phyloP scores from a whole-genome alignment of 1,284 basidiomycete species.

The Trichosporon asahii region DNA sequence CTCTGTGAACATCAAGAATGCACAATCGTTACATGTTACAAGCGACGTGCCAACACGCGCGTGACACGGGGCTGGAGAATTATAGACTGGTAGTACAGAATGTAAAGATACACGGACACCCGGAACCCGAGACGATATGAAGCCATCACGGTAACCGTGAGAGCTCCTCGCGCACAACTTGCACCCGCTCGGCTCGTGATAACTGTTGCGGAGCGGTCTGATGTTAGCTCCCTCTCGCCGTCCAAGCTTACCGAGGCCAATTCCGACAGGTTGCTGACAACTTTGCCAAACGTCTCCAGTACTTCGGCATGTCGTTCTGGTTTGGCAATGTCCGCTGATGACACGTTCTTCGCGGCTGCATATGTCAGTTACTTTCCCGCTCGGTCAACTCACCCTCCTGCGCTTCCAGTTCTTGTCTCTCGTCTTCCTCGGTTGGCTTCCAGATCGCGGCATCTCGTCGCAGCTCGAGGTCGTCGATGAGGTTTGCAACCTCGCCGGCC shows the following conservation, averaged over 20 bases:
- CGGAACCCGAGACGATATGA: background rate
- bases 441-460: slow-evolving; percentile 54
- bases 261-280: slow-evolving; percentile 36
- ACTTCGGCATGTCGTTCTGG: slow-evolving; percentile 42
- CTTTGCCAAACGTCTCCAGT: slow-evolving; percentile 33
- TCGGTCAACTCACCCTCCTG: background rate
- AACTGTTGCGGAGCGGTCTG: slow-evolving; percentile 45
- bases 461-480: slow-evolving; percentile 56
- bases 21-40: background rate
- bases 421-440: slow-evolving; percentile 35
- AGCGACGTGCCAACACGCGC: background rate
- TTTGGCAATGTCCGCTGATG: slow-evolving; percentile 27
- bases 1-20: background rate
- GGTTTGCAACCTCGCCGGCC: slow-evolving; percentile 58
- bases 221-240: background rate
- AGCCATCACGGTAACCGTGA: slow-evolving; percentile 13
- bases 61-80: background rate
- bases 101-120: background rate
- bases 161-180: slow-evolving; percentile 47
- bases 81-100: slow-evolving; percentile 4
- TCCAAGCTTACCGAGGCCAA: slow-evolving; percentile 34
- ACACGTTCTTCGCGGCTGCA: slow-evolving; percentile 9
- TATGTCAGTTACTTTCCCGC: background rate
- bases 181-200: slow-evolving; percentile 46
- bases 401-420: slow-evolving; percentile 13